phyloP scores from a whole-genome alignment of 176 grass and related monocot genomes.

The Secale cereale region DNA sequence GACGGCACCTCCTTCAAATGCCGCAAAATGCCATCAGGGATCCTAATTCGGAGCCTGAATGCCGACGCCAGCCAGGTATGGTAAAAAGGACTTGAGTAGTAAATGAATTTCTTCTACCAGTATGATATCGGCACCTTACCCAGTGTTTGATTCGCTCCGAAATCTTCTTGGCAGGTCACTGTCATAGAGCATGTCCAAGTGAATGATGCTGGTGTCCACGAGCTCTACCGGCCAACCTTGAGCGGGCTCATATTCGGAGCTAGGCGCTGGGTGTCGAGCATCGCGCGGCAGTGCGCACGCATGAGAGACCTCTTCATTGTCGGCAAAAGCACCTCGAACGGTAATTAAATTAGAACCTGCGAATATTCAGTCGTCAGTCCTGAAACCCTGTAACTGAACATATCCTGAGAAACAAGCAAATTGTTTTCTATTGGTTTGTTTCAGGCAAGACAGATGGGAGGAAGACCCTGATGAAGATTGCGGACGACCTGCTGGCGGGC shows the following conservation, averaged over 20 bases:
- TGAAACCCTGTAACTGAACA: not conserved
- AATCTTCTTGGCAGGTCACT: constrained; percentile 30
- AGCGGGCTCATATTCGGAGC: constrained; percentile 53
- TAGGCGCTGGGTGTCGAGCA: constrained; percentile 33
- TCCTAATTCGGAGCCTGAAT: constrained; percentile 43
- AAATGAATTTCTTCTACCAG: not conserved
- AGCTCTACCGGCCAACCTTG: constrained; percentile 30
- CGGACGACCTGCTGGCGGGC: constrained; percentile 38
- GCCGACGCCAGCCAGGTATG: constrained; percentile 55
- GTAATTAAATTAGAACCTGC: not conserved
- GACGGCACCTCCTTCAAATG: constrained; percentile 1
- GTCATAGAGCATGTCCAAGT: constrained; percentile 62
- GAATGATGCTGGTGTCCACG: constrained; percentile 25
- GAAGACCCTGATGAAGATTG: constrained; percentile 44
- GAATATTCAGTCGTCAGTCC: not conserved
- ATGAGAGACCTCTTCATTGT: constrained; percentile 35
- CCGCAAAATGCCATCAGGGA: constrained; percentile 65
- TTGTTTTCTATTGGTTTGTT: not conserved
- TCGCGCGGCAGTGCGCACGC: constrained; percentile 48
- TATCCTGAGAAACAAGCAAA: not conserved
- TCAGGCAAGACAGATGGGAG: constrained; percentile 35
- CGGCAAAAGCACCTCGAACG: not conserved
- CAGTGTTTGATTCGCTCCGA: not conserved
- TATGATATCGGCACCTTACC: not conserved
- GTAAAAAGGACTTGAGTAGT: not conserved